phyloP scores from a whole-genome alignment of 306 rosid species.

The Quercus parvula region DNA sequence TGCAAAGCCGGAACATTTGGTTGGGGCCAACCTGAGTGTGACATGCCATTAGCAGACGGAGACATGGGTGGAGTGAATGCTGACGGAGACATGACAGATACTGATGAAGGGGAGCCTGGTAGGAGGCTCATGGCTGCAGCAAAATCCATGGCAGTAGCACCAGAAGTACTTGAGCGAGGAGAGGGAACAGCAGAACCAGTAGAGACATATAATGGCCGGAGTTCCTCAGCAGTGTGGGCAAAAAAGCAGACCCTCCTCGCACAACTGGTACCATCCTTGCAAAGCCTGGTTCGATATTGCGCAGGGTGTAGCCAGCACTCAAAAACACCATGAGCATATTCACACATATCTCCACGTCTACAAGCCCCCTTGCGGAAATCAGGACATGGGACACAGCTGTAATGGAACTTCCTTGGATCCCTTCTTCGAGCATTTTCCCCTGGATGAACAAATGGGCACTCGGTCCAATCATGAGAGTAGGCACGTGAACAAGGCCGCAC shows the following conservation, averaged over 20 bases:
- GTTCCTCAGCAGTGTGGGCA: conserved; percentile 87
- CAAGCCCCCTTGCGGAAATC: conserved; percentile 95
- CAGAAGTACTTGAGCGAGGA: conserved; percentile 77
- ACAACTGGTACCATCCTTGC: conserved; percentile 84
- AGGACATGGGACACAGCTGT: conserved; percentile 95
- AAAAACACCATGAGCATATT: conserved; percentile 92
- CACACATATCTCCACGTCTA: conserved; percentile 94
- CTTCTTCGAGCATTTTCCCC: conserved; percentile 98
- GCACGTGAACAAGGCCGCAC: conserved; percentile 95
- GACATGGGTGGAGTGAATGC: conserved; percentile 91
- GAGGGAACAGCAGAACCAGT: conserved; percentile 95
- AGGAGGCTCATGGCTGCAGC: conserved; percentile 85
- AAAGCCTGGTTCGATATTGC: conserved; percentile 84
- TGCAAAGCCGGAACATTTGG: conserved; percentile 89
- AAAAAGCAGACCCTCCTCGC: conserved; percentile 90
- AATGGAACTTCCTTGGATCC: conserved; percentile 93
- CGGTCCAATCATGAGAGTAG: conserved; percentile 97
- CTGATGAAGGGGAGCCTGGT: conserved; percentile 86
- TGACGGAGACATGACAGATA: conserved; percentile 82
- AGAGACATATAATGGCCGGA: conserved; percentile 81
- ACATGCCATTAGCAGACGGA: conserved; percentile 80
- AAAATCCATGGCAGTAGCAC: conserved; percentile 75
- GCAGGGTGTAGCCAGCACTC: conserved; percentile 99
- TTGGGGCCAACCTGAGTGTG: conserved; percentile 85
- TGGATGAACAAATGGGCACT: conserved; percentile 95